Conservation (phyloP, 164 flowering plant species). For the Aristolochia fimbriata region DNA sequence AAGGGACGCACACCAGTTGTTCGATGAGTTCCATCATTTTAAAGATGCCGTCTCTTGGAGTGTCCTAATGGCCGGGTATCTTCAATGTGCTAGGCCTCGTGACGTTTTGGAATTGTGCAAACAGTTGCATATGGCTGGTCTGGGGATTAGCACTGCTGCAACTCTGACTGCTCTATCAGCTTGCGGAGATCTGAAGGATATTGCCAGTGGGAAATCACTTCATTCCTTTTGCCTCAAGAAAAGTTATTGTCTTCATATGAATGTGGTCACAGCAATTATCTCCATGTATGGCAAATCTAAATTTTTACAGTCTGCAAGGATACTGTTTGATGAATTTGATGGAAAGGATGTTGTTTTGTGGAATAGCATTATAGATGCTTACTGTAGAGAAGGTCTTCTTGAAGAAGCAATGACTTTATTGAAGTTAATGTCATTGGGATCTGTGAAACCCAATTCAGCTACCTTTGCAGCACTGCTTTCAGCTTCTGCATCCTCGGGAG, state of each 20-base stretch:
- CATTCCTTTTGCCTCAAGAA: constrained; percentile 33
- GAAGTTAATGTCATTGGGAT: constrained; percentile 20
- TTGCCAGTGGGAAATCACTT: constrained; percentile 19
- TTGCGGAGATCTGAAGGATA: constrained; percentile 16
- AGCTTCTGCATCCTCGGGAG: constrained; percentile 28
- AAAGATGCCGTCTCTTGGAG: constrained; percentile 48
- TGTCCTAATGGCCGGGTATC: constrained; percentile 39
- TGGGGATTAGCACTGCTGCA: constrained; percentile 13
- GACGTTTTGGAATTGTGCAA: constrained; percentile 20
- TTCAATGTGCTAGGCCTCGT: constrained; percentile 19
- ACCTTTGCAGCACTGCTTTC: constrained; percentile 39
- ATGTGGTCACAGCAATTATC: constrained; percentile 28
- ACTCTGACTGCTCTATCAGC: constrained; percentile 23
- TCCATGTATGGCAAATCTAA: constrained; percentile 31
- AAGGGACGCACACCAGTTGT: constrained; percentile 29
- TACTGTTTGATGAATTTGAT: constrained; percentile 17
- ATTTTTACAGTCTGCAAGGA: constrained; percentile 15
- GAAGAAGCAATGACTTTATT: constrained; percentile 19
- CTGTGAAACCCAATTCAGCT: constrained; percentile 31
- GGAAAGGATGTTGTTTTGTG: constrained; percentile 32
- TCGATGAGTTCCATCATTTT: constrained; percentile 29
- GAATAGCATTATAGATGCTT: constrained; percentile 41
- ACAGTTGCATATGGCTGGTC: constrained; percentile 18
- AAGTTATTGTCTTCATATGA: constrained; percentile 22
- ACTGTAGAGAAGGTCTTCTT: constrained; percentile 24